These are phyloP conservation scores for Colletotrichum lupini DNA, from an alignment of 2,329 filamentous ascomycete genomes.

Conservation along the genomic window DNA sequence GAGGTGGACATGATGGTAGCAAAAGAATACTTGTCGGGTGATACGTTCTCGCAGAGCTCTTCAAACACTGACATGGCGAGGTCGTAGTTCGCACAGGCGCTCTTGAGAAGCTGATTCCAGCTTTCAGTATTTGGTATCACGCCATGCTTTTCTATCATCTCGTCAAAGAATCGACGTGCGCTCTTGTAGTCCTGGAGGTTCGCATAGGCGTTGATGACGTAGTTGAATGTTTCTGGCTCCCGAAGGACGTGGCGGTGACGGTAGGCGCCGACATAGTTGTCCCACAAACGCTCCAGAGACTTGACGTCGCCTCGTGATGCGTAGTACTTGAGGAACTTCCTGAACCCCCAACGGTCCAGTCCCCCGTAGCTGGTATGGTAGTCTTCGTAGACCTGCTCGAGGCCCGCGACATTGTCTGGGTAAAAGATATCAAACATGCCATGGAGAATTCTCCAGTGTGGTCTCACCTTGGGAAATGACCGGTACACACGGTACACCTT, in stretches of 20 bases:
- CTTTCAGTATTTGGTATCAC: slow-evolving; percentile 67
- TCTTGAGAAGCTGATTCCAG: slow-evolving; percentile 84
- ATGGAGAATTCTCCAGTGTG: slow-evolving; percentile 53
- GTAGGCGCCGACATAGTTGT: slow-evolving; percentile 52
- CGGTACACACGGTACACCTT: slow-evolving; percentile 60
- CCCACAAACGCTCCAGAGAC: slow-evolving; percentile 57
- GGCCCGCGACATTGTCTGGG: slow-evolving; percentile 50
- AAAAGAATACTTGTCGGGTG: slow-evolving; percentile 74
- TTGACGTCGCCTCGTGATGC: slow-evolving; percentile 59
- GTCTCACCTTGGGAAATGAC: slow-evolving; percentile 49
- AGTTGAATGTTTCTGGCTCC: slow-evolving; percentile 56
- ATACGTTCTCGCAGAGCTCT: slow-evolving; percentile 60
- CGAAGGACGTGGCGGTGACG: slow-evolving; percentile 44
- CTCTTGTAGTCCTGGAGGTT: slow-evolving; percentile 71
- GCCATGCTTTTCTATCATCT: slow-evolving; percentile 66
- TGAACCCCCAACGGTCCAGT: slow-evolving; percentile 57
- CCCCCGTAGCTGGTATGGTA: slow-evolving; percentile 55
- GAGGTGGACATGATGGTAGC: slow-evolving; percentile 79
- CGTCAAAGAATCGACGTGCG: slow-evolving; percentile 70
- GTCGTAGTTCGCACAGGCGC: slow-evolving; percentile 75
- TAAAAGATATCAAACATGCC: slow-evolving; percentile 57
- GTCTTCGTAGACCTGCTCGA: slow-evolving; percentile 61
- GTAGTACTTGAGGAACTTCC: slow-evolving; percentile 61
- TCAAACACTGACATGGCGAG: slow-evolving; percentile 74
- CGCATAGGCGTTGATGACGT: slow-evolving; percentile 78